A percentile compares a stretch with the other conserved stretches of the same genome.
Evolutionary conservation across 2,329 filamentous ascomycete genomes (phyloP).

Genomic region (Knoxdaviesia proteae): DNA sequence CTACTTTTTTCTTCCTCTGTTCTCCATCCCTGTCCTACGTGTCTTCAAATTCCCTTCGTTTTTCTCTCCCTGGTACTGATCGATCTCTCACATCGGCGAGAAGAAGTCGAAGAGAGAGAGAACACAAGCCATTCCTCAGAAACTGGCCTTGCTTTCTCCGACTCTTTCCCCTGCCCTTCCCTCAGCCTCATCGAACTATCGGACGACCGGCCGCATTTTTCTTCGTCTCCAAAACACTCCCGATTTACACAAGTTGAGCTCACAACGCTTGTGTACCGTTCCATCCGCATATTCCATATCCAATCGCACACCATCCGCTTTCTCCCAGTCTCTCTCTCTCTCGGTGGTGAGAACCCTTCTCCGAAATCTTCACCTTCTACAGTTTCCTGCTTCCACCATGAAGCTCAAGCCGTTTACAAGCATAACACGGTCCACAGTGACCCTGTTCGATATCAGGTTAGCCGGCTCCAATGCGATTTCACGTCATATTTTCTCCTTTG

Average conservation of each 20-base stretch:
- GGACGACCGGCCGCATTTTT: not conserved
- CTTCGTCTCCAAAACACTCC: not conserved
- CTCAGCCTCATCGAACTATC: not conserved
- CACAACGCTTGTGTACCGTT: no score
- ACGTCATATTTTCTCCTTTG: no score
- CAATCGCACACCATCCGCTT: not conserved
- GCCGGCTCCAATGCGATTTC: not conserved
- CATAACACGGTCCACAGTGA: conserved; percentile 4
- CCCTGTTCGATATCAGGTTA: conserved; percentile 4
- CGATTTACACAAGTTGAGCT: no score
- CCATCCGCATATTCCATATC: not conserved
- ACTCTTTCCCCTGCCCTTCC: not conserved
- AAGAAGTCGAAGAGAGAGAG: no score
- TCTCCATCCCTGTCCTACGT: not conserved
- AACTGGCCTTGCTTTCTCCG: not conserved
- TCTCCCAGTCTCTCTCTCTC: not conserved
- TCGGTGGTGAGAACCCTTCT: not conserved
- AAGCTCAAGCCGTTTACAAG: conserved; percentile 5
- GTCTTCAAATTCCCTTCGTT: not conserved
- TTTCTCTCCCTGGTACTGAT: no score
- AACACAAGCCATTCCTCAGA: no score
- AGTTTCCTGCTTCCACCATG: not conserved
- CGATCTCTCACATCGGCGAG: no score
- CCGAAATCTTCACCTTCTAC: not conserved
- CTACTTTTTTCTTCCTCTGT: not conserved